Evolutionary conservation across 257 asterid species (phyloP), one percentile per base, ranked within the genome.

Genomic region (Capsicum rhomboideum): DNA sequence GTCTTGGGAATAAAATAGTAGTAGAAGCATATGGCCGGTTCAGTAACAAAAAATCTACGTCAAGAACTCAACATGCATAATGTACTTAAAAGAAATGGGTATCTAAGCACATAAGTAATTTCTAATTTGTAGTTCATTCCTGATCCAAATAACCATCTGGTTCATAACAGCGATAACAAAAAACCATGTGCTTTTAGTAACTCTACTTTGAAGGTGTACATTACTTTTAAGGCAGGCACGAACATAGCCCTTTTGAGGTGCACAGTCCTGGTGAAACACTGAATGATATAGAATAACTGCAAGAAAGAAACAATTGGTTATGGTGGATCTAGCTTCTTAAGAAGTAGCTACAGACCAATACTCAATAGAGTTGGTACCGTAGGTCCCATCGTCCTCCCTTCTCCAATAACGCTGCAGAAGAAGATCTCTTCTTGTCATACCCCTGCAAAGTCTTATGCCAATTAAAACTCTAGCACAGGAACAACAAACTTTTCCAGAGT

Each of bases 141-240:
- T 77, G 82, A 50, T 50, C 63, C 82, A 77, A 50, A 50, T 50
- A 50, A 50, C 17, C 44, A 77, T 26, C 63, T 17, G 82, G 64
- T 75, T 26, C 80, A 46, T 23, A 75, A 49, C 42, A 75, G 59
- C 44, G 54, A 52, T 53, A 78, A 50, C 37, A 21, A 20, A 17
- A 68, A 46, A 80, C 26, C 52, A 58, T 37, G 31, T 42, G 79
- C 34, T n/a, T 71, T 42, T 68, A 42, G 12, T 71, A 1, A 28
- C 82, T 77, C 21, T 67, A 82, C 52, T 29, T 67, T 23, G 44
- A 34, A 82, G 87, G 97, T 98, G 78, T 92, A 93, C 98, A 90
- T 96, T 96, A 96, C 99, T 96, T 96, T 96, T 94, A 88, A 96
- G 99, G 94, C 99, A 93, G 93, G 98, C 98, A 86, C 99, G 98